These are phyloP conservation scores for Phlyctochytrium arcticum DNA, from an alignment of 192 early-diverging fungal species.

Conservation along the genomic window DNA sequence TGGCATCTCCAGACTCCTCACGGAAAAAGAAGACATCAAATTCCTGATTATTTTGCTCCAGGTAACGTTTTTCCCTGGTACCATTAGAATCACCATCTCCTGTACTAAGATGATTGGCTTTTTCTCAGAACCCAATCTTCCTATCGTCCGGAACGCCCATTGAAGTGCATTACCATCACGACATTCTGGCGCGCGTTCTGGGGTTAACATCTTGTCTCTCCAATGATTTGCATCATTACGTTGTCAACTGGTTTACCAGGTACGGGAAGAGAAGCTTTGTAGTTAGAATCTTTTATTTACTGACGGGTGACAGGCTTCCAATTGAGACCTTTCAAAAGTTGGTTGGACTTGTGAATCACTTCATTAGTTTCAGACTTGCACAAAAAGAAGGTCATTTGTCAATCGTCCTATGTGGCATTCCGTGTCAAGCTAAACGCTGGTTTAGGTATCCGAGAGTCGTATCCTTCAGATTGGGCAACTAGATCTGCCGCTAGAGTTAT, in stretches of 20 bases:
- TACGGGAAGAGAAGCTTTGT: conserved; percentile 21
- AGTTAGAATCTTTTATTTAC: conserved; percentile 3
- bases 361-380: conserved; percentile 77
- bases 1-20: conserved; percentile 25
- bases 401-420: neutral
- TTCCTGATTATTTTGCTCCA: conserved; percentile 85
- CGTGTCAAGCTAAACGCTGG: too few species aligned
- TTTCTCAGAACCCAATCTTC: conserved; percentile 71
- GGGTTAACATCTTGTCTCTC: conserved; percentile 78
- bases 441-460: conserved; percentile 41
- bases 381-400: conserved; percentile 35
- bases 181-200: conserved; percentile 74
- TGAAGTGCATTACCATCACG: conserved; percentile 81
- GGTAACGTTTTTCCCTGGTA: too few species aligned
- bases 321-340: conserved; percentile 61
- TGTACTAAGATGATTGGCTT: neutral
- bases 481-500: conserved; percentile 81
- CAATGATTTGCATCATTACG: conserved; percentile 79
- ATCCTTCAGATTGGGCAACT: conserved; percentile 84
- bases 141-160: conserved; percentile 67
- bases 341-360: conserved; percentile 78
- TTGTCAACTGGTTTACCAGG: conserved; percentile 81
- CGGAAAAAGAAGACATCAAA: conserved; percentile 55
- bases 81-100: too few species aligned
- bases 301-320: conserved; percentile 37